Percentiles rank a stretch among this genome's conserved stretches.
These are phyloP conservation scores for Cercophora samala DNA, from an alignment of 495 filamentous ascomycete species.

Conservation along the genomic window DNA sequence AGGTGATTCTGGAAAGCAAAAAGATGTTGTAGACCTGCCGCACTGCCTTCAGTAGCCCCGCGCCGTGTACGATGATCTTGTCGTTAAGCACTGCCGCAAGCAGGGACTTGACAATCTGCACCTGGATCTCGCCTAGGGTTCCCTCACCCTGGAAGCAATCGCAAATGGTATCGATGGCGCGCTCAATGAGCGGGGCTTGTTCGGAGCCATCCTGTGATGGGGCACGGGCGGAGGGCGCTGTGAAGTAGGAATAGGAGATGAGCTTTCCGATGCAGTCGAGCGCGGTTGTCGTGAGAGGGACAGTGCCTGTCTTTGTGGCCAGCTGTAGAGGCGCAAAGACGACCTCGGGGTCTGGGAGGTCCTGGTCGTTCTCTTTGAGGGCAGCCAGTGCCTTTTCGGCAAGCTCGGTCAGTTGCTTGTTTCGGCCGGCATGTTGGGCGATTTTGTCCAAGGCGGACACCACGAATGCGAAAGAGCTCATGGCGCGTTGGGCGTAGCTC, in stretches of 20 bases:
- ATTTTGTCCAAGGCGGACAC: slow-evolving; percentile 89
- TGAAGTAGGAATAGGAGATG: slow-evolving; percentile 97
- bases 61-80: slow-evolving; percentile 96
- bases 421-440: slow-evolving; percentile 75
- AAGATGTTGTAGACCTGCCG: slow-evolving; percentile 99
- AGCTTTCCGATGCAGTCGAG: slow-evolving; percentile 98
- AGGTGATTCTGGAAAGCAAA: slow-evolving; percentile 81
- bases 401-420: slow-evolving; percentile 74
- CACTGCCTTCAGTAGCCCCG: slow-evolving; percentile 95
- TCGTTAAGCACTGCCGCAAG: slow-evolving; percentile 95
- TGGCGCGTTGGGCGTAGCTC: slow-evolving; percentile 47
- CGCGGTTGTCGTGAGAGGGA: slow-evolving; percentile 79
- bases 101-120: slow-evolving; percentile 96
- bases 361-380: slow-evolving; percentile 70
- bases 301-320: slow-evolving; percentile 78
- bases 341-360: slow-evolving; percentile 76
- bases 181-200: slow-evolving; percentile 72
- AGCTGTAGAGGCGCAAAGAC: slow-evolving; percentile 88
- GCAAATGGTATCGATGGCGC: slow-evolving; percentile 98
- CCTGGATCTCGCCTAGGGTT: slow-evolving; percentile 82
- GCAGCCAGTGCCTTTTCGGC: slow-evolving; percentile 76
- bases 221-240: slow-evolving; percentile 57
- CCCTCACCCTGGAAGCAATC: slow-evolving; percentile 97
- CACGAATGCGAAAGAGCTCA: slow-evolving; percentile 94
- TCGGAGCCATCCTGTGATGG: slow-evolving; percentile 47